Base-by-base conservation (phyloP, 306 rosid genomes). In the Quillaja saponaria region DNA sequence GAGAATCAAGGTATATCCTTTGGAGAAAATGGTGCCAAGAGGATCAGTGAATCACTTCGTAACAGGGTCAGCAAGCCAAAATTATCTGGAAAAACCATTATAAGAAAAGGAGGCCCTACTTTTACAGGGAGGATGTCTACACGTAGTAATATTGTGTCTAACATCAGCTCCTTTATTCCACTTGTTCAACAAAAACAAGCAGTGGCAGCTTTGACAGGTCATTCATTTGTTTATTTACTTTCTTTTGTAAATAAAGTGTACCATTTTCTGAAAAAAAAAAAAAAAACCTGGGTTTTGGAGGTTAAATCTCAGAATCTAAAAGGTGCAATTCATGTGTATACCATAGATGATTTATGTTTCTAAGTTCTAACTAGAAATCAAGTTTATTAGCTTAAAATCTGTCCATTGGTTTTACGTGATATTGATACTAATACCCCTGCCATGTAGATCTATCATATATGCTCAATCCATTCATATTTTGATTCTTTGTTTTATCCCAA, bases 181-280 rank as follows among this genome's bases (percentile, higher is more conserved):
- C 82, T 90, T 57, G 97, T 94, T 49, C 95, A 83, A 76, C 94
- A 87, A 81, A 87, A 90, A 67, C 96, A 89, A 85, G 86, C 96
- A 21, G 85, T 95, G 7, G 75, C 89, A 13, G 90, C 59, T 58
- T 35, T 77, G 40, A 72, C 91, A 71, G 96, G 99, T 92, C 74
- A 64, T 25, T 70, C n/a, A 20, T 55, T 11, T 17, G 10, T 18
- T 34, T 35, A 13, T 21, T 34, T 21, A n/a, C 54, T 6, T 54
- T 45, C 5, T 28, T 42, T 31, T 53, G 53, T 38, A 28, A 41
- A 13, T 14, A 10, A 39, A 68, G 9, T 57, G 37, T 59, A 46
- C 45, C 17, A 16, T 9, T 71, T n/a, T n/a, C n/a, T n/a, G n/a
- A n/a, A n/a, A n/a, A n/a, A n/a, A n/a, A n/a, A n/a, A n/a, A n/a